phyloP scores from a whole-genome alignment of 2,329 filamentous ascomycete species.

The Sporothrix globosa region DNA sequence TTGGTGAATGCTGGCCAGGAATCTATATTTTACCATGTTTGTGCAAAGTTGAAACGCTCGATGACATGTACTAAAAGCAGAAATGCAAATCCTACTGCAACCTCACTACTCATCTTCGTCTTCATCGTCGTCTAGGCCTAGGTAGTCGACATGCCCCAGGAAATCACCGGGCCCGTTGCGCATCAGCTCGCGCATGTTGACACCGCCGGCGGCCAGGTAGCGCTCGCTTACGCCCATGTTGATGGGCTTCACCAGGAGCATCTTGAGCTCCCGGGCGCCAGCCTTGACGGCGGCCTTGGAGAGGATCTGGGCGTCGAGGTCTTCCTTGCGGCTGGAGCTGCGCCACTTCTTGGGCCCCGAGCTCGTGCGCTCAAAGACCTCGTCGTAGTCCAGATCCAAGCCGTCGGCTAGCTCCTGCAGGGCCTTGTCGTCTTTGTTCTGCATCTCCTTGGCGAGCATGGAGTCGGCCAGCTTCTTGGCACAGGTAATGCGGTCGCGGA shows the following conservation, averaged over 20 bases:
- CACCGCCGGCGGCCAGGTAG: conserved; percentile 80
- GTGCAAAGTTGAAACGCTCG: neutral
- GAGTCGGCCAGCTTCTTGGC: conserved; percentile 88
- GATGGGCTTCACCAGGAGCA: conserved; percentile 70
- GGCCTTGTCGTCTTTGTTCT: conserved; percentile 81
- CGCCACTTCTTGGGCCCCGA: conserved; percentile 19
- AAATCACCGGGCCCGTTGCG: conserved; percentile 68
- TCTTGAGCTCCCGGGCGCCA: conserved; percentile 71
- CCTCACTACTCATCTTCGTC: neutral
- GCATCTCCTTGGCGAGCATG: conserved; percentile 82
- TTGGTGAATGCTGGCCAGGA: neutral
- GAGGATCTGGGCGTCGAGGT: conserved; percentile 68
- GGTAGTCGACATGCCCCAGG: conserved; percentile 55
- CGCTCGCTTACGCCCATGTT: conserved; percentile 86
- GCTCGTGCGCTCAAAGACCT: conserved; percentile 49
- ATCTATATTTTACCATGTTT: neutral
- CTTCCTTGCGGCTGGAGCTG: conserved; percentile 69
- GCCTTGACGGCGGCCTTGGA: conserved; percentile 74
- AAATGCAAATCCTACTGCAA: neutral
- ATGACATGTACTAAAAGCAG: too few relatives aligned
- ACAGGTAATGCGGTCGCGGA: conserved; percentile 76
- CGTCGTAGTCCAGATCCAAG: conserved; percentile 91
- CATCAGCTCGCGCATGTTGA: conserved; percentile 77
- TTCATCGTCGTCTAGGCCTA: conserved; percentile 44
- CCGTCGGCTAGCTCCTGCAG: conserved; percentile 84